Evolutionary conservation across 768 basidiomycete species (phyloP).

Genomic region (Pleurotus pulmonarius): DNA sequence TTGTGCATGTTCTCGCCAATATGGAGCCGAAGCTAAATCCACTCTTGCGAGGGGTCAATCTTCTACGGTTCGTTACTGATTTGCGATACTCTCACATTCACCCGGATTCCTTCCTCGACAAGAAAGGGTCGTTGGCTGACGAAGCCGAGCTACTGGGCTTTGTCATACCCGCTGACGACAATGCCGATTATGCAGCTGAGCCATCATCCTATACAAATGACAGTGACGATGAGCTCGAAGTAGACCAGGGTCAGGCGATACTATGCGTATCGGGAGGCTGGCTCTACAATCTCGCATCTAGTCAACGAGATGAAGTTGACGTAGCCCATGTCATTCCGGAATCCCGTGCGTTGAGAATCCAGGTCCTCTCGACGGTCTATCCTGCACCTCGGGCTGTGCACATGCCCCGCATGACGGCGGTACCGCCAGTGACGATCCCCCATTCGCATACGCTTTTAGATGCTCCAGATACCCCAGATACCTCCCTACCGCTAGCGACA

Average conservation of each 20-base stretch:
- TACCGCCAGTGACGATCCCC: not conserved
- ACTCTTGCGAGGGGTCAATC: not conserved
- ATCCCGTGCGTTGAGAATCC: not conserved
- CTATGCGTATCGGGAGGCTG: constrained; percentile 1
- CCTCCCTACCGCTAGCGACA: not conserved
- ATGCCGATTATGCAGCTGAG: not conserved
- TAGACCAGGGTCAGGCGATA: not conserved
- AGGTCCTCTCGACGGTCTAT: not conserved
- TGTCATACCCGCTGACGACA: not conserved
- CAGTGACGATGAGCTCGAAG: not conserved
- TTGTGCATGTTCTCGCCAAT: not conserved
- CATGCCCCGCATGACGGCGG: not conserved
- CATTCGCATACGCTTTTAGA: not conserved
- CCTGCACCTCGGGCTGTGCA: not conserved
- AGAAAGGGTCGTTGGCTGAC: not conserved
- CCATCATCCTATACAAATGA: not conserved
- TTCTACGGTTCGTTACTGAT: not conserved
- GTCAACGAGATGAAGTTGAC: not conserved
- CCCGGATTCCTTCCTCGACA: not conserved
- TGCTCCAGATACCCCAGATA: not conserved
- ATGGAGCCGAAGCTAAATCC: not conserved
- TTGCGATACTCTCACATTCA: not conserved
- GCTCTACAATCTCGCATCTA: not conserved
- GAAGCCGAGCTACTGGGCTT: not conserved
- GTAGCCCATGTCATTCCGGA: not conserved